Conservation (phyloP, 352 stramenopile species). For the Globisporangium orthogonon region DNA sequence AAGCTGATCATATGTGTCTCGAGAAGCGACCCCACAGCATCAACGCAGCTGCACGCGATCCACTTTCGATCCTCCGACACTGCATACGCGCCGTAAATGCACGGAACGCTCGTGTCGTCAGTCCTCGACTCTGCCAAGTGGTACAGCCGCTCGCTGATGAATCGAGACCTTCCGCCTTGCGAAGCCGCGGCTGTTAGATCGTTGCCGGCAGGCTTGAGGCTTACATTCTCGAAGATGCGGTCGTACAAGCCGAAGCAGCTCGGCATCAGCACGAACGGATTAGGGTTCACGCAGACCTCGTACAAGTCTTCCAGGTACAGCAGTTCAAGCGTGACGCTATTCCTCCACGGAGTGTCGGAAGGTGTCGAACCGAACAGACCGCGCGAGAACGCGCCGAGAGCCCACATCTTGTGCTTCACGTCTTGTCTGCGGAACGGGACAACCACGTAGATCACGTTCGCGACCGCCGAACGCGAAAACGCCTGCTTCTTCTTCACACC, state of each 20-base stretch:
- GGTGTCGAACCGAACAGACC: conserved; percentile 44
- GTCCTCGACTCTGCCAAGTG: conserved; percentile 26
- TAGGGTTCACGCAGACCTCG: conserved; percentile 53
- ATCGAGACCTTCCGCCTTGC: conserved; percentile 20
- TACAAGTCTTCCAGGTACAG: conserved; percentile 71
- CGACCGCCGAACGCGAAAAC: conserved; percentile 53
- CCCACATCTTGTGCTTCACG: conserved; percentile 70
- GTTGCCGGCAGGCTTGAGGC: conserved; percentile 28
- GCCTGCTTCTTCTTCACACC: conserved; percentile 53
- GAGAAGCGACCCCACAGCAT: conserved; percentile 52
- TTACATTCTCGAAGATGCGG: conserved; percentile 52
- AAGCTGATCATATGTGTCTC: conserved; percentile 46
- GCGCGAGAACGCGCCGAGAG: conserved; percentile 48
- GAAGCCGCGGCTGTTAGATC: neutral
- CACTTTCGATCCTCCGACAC: conserved; percentile 54
- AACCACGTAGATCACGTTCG: conserved; percentile 67
- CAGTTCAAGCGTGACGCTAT: conserved; percentile 62
- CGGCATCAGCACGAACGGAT: conserved; percentile 47
- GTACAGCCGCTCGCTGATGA: conserved; percentile 59
- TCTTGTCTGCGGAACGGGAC: conserved; percentile 55
- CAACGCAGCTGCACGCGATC: conserved; percentile 43
- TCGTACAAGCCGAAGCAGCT: conserved; percentile 63
- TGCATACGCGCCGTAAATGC: conserved; percentile 46
- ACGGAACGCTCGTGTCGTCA: conserved; percentile 10
- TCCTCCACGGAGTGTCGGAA: conserved; percentile 25